Percentiles rank a stretch among this genome's conserved stretches.
Evolutionary conservation across 2,329 filamentous ascomycete species (phyloP).

Genomic region (Aureobasidium namibiae): DNA sequence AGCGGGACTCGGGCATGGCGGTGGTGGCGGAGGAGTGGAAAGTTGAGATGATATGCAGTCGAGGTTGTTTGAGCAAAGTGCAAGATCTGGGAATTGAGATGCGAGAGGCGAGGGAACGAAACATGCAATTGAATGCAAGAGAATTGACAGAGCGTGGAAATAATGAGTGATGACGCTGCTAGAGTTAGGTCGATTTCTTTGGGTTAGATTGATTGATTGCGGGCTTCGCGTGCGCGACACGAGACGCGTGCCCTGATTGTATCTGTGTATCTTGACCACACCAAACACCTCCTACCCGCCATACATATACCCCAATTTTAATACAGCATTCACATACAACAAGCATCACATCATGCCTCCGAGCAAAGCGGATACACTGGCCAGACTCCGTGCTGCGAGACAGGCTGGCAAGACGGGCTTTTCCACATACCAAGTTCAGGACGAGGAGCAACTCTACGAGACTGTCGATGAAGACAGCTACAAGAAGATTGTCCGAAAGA

Average conservation of each 20-base stretch:
- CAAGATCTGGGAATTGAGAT: background rate
- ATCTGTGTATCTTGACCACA: no score
- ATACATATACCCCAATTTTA: background rate
- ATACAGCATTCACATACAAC: background rate
- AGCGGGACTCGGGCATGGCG: slow-evolving; percentile 38
- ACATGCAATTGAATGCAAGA: background rate
- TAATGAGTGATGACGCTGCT: background rate
- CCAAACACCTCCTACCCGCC: background rate
- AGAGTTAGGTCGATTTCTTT: no score
- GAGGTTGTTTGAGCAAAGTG: background rate
- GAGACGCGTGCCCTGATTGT: no score
- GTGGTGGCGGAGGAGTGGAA: slow-evolving; percentile 16
- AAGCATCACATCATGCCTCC: slow-evolving; percentile 20
- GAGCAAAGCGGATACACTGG: slow-evolving; percentile 37
- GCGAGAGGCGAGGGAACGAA: background rate
- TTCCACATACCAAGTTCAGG: slow-evolving; percentile 75
- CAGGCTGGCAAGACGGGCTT: slow-evolving; percentile 86
- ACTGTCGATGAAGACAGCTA: slow-evolving; percentile 96
- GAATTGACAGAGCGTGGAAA: background rate
- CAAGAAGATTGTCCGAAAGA: slow-evolving; percentile 85
- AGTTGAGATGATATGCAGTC: background rate
- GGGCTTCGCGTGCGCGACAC: background rate
- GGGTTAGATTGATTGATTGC: background rate
- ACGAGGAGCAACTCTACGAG: slow-evolving; percentile 82
- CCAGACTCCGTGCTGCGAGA: slow-evolving; percentile 75